Percentiles rank a stretch among this genome's conserved stretches.
Conservation (phyloP, 768 basidiomycete genomes). For the Phylloporus scabripes region DNA sequence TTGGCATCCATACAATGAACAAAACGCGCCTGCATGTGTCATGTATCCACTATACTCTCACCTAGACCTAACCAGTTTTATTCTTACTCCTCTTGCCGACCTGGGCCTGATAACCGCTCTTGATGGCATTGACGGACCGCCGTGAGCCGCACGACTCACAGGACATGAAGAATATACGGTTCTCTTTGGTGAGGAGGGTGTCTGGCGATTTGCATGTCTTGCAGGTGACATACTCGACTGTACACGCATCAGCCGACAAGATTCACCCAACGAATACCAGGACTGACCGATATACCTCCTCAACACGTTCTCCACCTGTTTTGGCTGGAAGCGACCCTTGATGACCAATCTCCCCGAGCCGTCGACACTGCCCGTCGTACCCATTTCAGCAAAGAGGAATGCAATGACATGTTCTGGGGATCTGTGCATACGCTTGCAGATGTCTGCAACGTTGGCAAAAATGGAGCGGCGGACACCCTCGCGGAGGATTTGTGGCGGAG, state of each 20-base stretch:
- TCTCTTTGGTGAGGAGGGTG: constrained; percentile 94
- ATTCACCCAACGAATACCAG: background rate
- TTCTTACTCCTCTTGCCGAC: constrained; percentile 84
- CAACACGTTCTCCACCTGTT: constrained; percentile 95
- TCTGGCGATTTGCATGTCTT: constrained; percentile 99
- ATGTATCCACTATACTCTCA: constrained; percentile 16
- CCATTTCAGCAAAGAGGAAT: constrained; percentile 97
- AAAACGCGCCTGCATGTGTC: background rate
- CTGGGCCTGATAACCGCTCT: constrained; percentile 98
- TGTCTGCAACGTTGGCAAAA: constrained; percentile 95
- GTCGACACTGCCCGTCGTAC: constrained; percentile 94
- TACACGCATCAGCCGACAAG: background rate
- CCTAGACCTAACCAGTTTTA: constrained; percentile 53
- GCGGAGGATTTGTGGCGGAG: constrained; percentile 87
- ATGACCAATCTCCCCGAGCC: constrained; percentile 90
- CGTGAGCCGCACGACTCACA: constrained; percentile 89
- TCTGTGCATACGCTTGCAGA: constrained; percentile 98
- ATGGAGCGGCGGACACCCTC: constrained; percentile 98
- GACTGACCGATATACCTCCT: constrained; percentile 90
- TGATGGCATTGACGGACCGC: constrained; percentile 93
- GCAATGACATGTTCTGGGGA: constrained; percentile 96
- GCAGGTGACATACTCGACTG: constrained; percentile 98
- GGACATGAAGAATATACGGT: constrained; percentile 97
- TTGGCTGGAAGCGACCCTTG: constrained; percentile 97
- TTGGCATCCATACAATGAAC: constrained; percentile 1